Base-by-base conservation (phyloP, 164 flowering plant species). In the Kalanchoe fedtschenkoi region DNA sequence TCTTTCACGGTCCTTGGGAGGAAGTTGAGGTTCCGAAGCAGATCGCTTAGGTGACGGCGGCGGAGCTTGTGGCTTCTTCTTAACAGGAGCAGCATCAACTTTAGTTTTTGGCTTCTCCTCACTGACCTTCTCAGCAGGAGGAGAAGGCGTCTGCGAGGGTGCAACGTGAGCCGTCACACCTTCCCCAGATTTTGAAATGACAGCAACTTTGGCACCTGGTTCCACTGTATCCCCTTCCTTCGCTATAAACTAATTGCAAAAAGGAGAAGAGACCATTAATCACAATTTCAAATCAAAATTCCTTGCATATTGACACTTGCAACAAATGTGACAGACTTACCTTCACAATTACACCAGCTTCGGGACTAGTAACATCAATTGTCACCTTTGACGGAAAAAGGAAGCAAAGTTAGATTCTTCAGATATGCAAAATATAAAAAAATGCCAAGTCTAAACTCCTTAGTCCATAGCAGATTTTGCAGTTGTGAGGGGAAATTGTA, bases 1-100 rank as follows among this genome's bases (percentile, higher is more conserved):
- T 77, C 92, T 86, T 76, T 93, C 99, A 71, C 97, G 83, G 33
- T 90, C 97, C 76, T 93, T 93, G 0, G 99, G 97, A 30, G 99
- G 97, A 70, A 93, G 92, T 71, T 79, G 81, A 35, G 96, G 97
- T 65, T 93, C 99, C 62, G 85, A 62, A n/a, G 88, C 83, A 29
- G 85, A 68, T 42, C 68, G 66, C 66, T 67, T 83, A 29, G 83
- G 71, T 28, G 95, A 76, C 28, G 84, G 69, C 13, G 83, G 35
- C n/a, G 85, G 70, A 61, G 79, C 69, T 68, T 80, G 51, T 43
- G 51, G 28, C 47, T 61, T 41, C 47, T 61, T 28, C 47, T 22
- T 22, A 38, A 61, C 63, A 19, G 66, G 51, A 6, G 60, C 42
- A 28, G 44, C 26, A n/a, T 59, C 62, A 34, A n/a, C 34, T 51